A percentile compares a stretch with the other conserved stretches of the same genome.
Conservation (phyloP, 139 green algal species). For the Chlorella ohadii region DNA sequence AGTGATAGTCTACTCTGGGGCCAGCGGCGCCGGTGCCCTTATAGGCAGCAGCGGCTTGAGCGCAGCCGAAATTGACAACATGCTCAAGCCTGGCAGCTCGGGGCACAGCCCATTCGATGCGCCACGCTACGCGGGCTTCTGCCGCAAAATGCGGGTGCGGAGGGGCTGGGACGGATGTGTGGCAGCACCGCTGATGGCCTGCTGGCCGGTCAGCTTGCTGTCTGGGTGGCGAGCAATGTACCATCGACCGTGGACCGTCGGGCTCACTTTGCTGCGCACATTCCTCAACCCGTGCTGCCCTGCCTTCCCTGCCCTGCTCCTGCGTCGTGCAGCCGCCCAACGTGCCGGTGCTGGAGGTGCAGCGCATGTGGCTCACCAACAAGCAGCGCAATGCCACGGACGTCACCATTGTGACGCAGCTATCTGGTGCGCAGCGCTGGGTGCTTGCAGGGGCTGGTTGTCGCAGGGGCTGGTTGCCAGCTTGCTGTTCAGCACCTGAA, state of each 20-base stretch:
- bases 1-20: background rate
- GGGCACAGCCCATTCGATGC: slow-evolving; percentile 20
- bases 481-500: too few species aligned
- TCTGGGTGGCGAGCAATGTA: background rate
- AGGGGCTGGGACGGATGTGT: background rate
- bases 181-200: too few species aligned
- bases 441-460: too few species aligned
- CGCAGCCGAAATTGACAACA: background rate
- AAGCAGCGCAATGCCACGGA: slow-evolving; percentile 37
- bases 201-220: too few species aligned
- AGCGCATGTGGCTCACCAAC: slow-evolving; percentile 33
- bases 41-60: background rate
- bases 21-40: background rate
- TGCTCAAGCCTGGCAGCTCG: slow-evolving; percentile 17
- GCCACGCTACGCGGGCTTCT: slow-evolving; percentile 21
- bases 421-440: slow-evolving; percentile 18
- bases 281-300: background rate
- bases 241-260: background rate
- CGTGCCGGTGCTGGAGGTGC: slow-evolving; percentile 34
- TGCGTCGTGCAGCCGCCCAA: slow-evolving; percentile 20
- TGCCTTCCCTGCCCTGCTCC: background rate
- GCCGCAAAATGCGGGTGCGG: slow-evolving; percentile 34
- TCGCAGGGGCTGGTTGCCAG: too few species aligned
- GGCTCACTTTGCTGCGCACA: background rate
- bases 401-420: slow-evolving; percentile 48